phyloP scores from a whole-genome alignment of 2,329 filamentous ascomycete genomes.

The Grosmannia penicillata region DNA sequence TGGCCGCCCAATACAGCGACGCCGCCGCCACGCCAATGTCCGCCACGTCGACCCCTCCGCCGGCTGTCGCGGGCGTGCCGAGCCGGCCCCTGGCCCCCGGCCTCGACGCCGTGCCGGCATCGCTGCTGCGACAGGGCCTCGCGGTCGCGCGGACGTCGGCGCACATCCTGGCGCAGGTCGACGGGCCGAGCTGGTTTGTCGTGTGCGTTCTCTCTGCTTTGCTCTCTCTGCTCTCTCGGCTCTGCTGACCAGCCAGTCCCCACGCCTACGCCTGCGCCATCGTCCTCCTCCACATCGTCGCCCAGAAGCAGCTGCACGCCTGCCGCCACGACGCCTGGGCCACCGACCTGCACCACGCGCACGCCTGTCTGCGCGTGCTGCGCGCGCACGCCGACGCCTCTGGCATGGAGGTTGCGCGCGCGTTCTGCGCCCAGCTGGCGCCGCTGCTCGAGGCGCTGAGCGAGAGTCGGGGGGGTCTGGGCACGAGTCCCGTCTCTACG shows the following conservation, averaged over 20 bases:
- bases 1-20: not conserved
- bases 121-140: slow-evolving; percentile 11
- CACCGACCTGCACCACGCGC: slow-evolving; percentile 14
- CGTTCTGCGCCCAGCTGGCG: slow-evolving; percentile 6
- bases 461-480: not conserved
- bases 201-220: slow-evolving; percentile 13
- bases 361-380: slow-evolving; percentile 13
- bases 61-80: too few relatives aligned
- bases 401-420: slow-evolving; percentile 4
- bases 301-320: slow-evolving; percentile 17
- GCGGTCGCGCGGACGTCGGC: slow-evolving; percentile 15
- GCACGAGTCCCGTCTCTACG: not conserved
- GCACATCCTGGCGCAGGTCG: slow-evolving; percentile 11
- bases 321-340: slow-evolving; percentile 12
- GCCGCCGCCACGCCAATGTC: not conserved
- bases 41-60: too few relatives aligned
- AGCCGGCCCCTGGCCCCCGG: not conserved
- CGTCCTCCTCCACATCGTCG: slow-evolving; percentile 16
- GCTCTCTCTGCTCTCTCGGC: not conserved
- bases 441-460: slow-evolving; percentile 4
- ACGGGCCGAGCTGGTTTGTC: slow-evolving; percentile 15
- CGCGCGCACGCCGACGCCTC: slow-evolving; percentile 1
- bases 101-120: slow-evolving; percentile 1
- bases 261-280: slow-evolving; percentile 17
- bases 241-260: slow-evolving; percentile 10